Evolutionary conservation across 2,329 filamentous ascomycete genomes (phyloP).

Genomic region (Kalmusia sp.): DNA sequence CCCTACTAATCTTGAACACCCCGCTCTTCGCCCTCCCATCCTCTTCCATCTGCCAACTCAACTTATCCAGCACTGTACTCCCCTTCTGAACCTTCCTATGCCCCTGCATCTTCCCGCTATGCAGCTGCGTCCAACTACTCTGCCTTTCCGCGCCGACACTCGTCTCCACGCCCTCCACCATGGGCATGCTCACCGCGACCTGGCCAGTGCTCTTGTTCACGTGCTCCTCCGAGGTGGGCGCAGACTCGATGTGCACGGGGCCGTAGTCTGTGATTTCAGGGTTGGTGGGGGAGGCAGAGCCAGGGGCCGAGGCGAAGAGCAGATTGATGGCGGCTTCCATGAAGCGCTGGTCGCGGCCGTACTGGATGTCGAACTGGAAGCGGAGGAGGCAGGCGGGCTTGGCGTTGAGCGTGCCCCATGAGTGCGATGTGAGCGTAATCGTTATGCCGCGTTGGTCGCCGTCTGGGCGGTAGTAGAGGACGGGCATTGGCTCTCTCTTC

Average conservation of each 20-base stretch:
- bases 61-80: not conserved
- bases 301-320: not conserved
- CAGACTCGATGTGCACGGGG: not conserved
- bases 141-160: not conserved
- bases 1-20: not conserved
- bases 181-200: not conserved
- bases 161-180: not conserved
- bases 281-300: not conserved
- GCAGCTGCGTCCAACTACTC: not conserved
- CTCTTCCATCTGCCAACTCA: slow-evolving; percentile 3
- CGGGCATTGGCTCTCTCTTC: not conserved
- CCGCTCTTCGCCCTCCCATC: slow-evolving; percentile 2
- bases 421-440: not conserved
- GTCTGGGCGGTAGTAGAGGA: not conserved
- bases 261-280: slow-evolving; percentile 4
- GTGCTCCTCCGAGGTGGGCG: not conserved
- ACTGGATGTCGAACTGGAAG: not conserved
- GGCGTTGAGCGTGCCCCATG: not conserved
- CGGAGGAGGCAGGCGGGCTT: slow-evolving; percentile 1
- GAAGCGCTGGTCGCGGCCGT: not conserved
- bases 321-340: not conserved
- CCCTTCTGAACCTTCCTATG: not conserved
- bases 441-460: not conserved
- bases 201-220: not conserved
- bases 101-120: not conserved